phyloP scores from a whole-genome alignment of 371 early-diverging fungal genomes.

The Mortierella sp. region DNA sequence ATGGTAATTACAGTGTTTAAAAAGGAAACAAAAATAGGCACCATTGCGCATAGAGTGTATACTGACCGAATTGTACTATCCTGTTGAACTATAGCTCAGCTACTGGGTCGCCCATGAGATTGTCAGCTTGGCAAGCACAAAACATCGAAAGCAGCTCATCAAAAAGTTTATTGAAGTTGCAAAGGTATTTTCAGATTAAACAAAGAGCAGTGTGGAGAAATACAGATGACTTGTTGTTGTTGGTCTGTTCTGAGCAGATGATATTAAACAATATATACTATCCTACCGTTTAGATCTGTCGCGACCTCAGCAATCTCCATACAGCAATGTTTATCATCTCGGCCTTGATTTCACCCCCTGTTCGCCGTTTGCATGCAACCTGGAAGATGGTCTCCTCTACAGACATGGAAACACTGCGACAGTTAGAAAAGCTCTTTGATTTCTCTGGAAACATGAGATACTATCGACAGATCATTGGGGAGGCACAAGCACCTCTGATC shows the following conservation, averaged over 20 bases:
- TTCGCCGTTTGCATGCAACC: constrained; percentile 60
- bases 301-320: constrained; percentile 61
- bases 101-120: constrained; percentile 71
- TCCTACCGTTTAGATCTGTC: constrained; percentile 47
- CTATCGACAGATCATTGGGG: constrained; percentile 58
- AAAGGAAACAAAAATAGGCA: background rate
- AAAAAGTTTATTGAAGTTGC: constrained; percentile 68
- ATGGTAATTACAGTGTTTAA: constrained; percentile 28
- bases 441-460: constrained; percentile 62
- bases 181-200: constrained; percentile 30
- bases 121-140: constrained; percentile 54
- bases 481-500: constrained; percentile 54
- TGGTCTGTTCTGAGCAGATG: background rate
- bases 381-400: constrained; percentile 60
- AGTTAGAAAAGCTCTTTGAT: constrained; percentile 62
- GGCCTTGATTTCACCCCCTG: constrained; percentile 63
- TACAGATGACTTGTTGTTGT: too few relatives aligned
- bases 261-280: background rate
- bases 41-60: background rate
- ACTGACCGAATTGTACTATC: background rate
- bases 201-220: background rate
- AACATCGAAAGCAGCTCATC: constrained; percentile 59
- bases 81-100: constrained; percentile 48
- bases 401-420: constrained; percentile 47
- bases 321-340: constrained; percentile 64